Conservation (phyloP, 2,329 filamentous ascomycete species). For the Colletotrichum cuscutae region DNA sequence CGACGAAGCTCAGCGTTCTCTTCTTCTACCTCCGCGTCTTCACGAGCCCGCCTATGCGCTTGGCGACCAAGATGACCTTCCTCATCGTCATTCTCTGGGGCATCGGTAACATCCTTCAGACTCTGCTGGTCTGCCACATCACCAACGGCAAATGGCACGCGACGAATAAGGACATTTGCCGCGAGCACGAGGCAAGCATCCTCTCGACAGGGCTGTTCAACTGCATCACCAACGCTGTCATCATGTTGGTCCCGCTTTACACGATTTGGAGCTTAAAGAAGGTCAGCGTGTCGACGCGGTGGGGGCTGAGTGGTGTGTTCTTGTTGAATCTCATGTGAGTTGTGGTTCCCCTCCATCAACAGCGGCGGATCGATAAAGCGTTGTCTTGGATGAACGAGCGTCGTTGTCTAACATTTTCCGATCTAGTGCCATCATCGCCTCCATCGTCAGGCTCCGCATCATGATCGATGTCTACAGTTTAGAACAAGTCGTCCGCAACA, state of each 20-base stretch:
- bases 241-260: constrained; percentile 49
- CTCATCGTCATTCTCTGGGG: constrained; percentile 41
- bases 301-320: constrained; percentile 42
- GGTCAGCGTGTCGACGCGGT: constrained; percentile 40
- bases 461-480: constrained; percentile 40
- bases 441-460: constrained; percentile 38
- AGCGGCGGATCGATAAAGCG: neutral
- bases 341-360: neutral
- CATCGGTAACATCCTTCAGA: constrained; percentile 38
- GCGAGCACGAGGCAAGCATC: constrained; percentile 49
- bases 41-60: constrained; percentile 43
- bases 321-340: constrained; percentile 42
- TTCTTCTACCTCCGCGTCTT: constrained; percentile 56
- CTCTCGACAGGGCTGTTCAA: constrained; percentile 52
- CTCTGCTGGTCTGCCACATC: constrained; percentile 41
- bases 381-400: neutral
- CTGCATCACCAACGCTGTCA: constrained; percentile 49
- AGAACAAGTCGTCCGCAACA: constrained; percentile 37
- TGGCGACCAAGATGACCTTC: constrained; percentile 38
- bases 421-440: constrained; percentile 39
- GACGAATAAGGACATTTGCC: constrained; percentile 45
- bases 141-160: constrained; percentile 29
- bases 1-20: constrained; percentile 53
- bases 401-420: neutral
- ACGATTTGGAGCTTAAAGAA: constrained; percentile 49